Conservation (phyloP, 2,329 filamentous ascomycete species). For the Paecilomyces formosus region DNA sequence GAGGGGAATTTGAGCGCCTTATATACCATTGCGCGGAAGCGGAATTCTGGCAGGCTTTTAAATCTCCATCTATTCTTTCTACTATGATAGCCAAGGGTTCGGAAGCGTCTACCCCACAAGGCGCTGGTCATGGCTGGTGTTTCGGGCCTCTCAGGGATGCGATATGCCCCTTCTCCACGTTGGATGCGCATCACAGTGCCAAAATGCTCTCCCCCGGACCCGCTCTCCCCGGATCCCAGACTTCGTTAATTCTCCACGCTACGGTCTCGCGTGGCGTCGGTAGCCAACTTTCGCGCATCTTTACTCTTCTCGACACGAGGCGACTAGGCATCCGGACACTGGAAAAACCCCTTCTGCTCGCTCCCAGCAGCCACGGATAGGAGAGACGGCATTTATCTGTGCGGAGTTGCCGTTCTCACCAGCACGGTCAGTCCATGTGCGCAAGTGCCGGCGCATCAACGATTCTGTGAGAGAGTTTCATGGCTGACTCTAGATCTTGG, state of each 20-base stretch:
- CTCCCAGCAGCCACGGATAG: neutral
- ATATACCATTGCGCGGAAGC: neutral
- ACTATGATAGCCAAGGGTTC: neutral
- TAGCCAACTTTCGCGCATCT: neutral
- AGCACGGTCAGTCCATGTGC: neutral
- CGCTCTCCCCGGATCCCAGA: neutral
- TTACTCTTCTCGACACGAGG: neutral
- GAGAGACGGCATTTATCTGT: neutral
- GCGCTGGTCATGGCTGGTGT: neutral
- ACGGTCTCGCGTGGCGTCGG: neutral
- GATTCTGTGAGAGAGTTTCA: neutral
- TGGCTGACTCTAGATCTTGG: neutral
- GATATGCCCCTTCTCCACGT: neutral
- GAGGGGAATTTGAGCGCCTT: neutral
- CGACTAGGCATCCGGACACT: neutral
- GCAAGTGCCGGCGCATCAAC: neutral
- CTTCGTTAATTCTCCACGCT: neutral
- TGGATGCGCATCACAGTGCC: neutral
- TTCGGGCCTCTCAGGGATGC: neutral
- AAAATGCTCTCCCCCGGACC: neutral
- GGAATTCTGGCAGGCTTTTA: neutral
- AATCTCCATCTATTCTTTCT: neutral
- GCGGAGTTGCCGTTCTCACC: neutral
- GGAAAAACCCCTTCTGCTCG: neutral
- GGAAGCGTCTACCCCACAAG: neutral